Evolutionary conservation across 495 filamentous ascomycete genomes (phyloP), one percentile per base, ranked within the genome.

Genomic region (Penicillium goetzii): DNA sequence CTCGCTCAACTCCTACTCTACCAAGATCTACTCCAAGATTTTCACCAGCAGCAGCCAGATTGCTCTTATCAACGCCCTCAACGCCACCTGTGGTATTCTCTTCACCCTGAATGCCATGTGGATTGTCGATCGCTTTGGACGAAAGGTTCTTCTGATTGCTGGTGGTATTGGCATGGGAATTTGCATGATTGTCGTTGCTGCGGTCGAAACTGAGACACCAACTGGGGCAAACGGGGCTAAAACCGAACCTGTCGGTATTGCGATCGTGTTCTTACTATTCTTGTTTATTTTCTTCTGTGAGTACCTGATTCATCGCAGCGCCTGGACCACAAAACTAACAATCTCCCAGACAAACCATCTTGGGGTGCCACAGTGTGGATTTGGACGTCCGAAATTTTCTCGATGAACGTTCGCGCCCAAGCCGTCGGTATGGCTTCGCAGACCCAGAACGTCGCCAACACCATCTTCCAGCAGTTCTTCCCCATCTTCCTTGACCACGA

Each of bases 91-190:
- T 57, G 84, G 82, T 58, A 81, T 81, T 58, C 21, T 81, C 67
- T 89, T 87, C 50, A 93, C 90, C 6, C 83, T 90, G 41, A 85
- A 90, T 41, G 87, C 89, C 17, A 85, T 93, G 67, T 93, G 84
- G 74, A 75, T 85, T 45, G 78, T 88, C 60, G 90, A 93, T 72
- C 83, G 79, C 38, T 81, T 90, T 59, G 90, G 90, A 59, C 86
- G 90, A 52, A 88, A 89, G 52, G 80, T 84, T 58, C 81, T 92
- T 23, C 80, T 93, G 15, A 83, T 92, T 58, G 78, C 81, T 58
- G 89, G 90, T 71, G 89, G 84, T 30, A 80, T 89, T 33, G 88
- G 88, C n/a, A 92, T 92, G 90, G 73, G 79, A 54, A 71, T 88
- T 33, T 89, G 82, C 73, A 86, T 89, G 75, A 88, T 86, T 70